Base-by-base conservation (phyloP, 176 grass and related monocot genomes). In the Pontederia crassipes region DNA sequence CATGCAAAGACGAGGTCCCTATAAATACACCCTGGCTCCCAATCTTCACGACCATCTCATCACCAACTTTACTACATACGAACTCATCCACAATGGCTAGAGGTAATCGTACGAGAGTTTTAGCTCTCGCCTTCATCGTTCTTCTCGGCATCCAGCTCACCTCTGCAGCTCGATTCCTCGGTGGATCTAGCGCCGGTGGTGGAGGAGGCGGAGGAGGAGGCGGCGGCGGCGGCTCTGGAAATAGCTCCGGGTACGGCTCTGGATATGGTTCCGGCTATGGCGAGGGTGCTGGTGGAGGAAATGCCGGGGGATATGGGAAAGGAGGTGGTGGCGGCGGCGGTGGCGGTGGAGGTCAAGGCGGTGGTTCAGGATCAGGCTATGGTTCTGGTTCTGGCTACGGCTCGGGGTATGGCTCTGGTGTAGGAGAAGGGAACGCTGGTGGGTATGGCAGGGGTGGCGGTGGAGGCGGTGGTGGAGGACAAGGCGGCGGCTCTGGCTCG, bases 381-480 rank as follows among this genome's bases (percentile, higher is more conserved):
- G n/a, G n/a, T n/a, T n/a, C n/a, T n/a, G n/a, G n/a, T n/a, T n/a
- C n/a, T n/a, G n/a, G n/a, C n/a, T 46, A 28, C 12, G 66, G 66
- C 49, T 55, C 28, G 5, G 66, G 66, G 0, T 11, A 0, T 2
- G 65, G 65, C 11, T n/a, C n/a, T n/a, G n/a, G n/a, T n/a, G n/a
- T n/a, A n/a, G n/a, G n/a, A n/a, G 66, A 52, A 4, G 64, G 13
- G 15, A 20, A 66, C 13, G 49, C 48, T 32, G 49, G 64, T 15
- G 64, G 64, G 3, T 53, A 53, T 8, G 64, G 64, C 2, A 51
- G 12, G 8, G 64, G 64, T 9, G 64, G 64, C 15, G 66, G 66
- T 2, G 66, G 66, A 12, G 66, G 66, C 2, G 28, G 29, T 4
- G 66, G 66, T 1, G 51, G 65, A 2, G 65, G 65, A 20, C 10